These are phyloP conservation scores for Starmerella stellata DNA, from an alignment of 805 yeast species.

Conservation along the genomic window DNA sequence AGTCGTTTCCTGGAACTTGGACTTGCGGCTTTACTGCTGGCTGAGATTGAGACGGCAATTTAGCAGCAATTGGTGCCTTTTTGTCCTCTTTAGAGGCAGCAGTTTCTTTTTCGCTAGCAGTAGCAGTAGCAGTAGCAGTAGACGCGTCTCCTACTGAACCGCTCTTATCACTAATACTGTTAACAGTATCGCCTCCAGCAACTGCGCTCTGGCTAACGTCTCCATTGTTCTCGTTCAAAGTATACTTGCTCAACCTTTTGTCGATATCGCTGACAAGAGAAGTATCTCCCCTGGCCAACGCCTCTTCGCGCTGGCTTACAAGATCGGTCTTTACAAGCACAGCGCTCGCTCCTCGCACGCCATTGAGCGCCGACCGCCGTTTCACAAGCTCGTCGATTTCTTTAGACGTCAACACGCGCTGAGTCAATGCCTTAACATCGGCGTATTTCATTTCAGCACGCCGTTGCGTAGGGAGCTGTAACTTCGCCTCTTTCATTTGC, in stretches of 20 bases:
- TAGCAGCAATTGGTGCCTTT: too few species aligned
- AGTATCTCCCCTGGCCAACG: conserved; percentile 31
- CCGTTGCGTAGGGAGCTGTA: conserved; percentile 42
- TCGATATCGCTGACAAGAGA: conserved; percentile 22
- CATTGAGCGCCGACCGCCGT: conserved; percentile 45
- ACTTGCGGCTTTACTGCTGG: too few species aligned
- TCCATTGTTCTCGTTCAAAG: background rate
- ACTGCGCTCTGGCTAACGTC: too few species aligned
- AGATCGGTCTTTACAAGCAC: conserved; percentile 57
- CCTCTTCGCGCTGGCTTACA: conserved; percentile 57
- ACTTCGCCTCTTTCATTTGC: conserved; percentile 41
- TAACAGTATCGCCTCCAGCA: too few species aligned
- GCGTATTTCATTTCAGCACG: conserved; percentile 46
- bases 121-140: too few species aligned
- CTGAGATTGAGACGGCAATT: background rate
- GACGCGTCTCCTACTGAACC: too few species aligned
- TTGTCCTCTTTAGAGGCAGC: too few species aligned
- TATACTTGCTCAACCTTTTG: conserved; percentile 16
- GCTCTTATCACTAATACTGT: too few species aligned
- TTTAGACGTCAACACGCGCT: conserved; percentile 44
- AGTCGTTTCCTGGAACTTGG: conserved; percentile 13
- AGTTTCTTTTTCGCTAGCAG: background rate
- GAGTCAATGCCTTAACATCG: conserved; percentile 44
- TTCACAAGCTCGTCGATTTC: conserved; percentile 66
- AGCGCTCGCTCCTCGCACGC: conserved; percentile 49